A percentile compares a stretch with the other conserved stretches of the same genome.
phyloP scores from a whole-genome alignment of 495 filamentous ascomycete species.

The Annulohypoxylon bovei region DNA sequence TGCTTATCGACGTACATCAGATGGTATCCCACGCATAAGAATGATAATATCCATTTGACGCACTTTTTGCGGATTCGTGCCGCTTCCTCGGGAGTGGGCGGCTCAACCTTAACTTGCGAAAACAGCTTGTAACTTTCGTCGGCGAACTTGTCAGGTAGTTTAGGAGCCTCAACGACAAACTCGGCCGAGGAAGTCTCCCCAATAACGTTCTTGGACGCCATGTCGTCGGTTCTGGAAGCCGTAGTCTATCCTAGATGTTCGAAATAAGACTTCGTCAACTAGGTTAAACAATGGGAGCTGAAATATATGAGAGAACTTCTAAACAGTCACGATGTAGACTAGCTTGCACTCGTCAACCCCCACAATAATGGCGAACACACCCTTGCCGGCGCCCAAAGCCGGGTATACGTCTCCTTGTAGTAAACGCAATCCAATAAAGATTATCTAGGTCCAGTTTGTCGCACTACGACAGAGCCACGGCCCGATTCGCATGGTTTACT shows the following conservation, averaged over 20 bases:
- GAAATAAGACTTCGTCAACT: not conserved
- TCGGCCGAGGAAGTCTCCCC: constrained; percentile 11
- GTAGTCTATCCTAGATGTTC: not conserved
- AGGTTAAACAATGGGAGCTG: not conserved
- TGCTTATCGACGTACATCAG: constrained; percentile 60
- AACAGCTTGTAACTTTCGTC: constrained; percentile 59
- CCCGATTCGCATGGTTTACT: constrained; percentile 4
- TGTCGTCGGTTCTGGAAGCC: not conserved
- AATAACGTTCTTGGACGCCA: constrained; percentile 21
- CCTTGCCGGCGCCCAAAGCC: constrained; percentile 16
- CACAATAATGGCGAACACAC: constrained; percentile 28
- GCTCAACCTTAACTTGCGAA: constrained; percentile 50
- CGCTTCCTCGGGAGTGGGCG: constrained; percentile 52
- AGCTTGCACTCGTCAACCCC: constrained; percentile 13
- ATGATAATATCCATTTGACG: constrained; percentile 53
- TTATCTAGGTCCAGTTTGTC: not conserved
- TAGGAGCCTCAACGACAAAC: constrained; percentile 33
- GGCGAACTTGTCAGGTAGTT: constrained; percentile 51
- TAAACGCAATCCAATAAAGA: constrained; percentile 5
- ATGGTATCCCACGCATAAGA: constrained; percentile 57
- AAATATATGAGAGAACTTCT: constrained; percentile 12
- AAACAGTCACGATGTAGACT: not conserved
- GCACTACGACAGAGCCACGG: not conserved
- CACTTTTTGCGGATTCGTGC: constrained; percentile 52
- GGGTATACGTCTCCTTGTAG: constrained; percentile 14